Base-by-base conservation (phyloP, 176 grass and related monocot species). In the Oryza glumipatula region DNA sequence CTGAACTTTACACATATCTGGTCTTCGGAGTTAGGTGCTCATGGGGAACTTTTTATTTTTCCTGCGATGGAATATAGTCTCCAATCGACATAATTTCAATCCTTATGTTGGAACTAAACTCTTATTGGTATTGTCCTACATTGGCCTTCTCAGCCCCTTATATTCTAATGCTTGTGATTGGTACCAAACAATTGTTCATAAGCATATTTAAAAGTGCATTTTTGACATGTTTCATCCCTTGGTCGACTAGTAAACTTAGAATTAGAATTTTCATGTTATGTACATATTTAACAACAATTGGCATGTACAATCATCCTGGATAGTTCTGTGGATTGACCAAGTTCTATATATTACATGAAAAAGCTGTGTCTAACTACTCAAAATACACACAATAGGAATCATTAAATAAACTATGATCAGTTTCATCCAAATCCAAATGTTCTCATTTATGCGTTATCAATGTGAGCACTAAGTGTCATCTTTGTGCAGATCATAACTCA, bases 401-500 rank as follows among this genome's bases (percentile, higher is more conserved):
- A 6, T 73, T 82, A 15, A 36, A 36, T 36, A 36, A 36, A 36
- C 35, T 15, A 30, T 52, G 10, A 10, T 11, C 46, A 49, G 76
- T 61, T 5, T 7, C n/a, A 24, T 61, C 26, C 35, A 36, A 36
- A 36, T 36, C 35, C 35, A 36, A 36, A 36, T 36, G 35, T 36
- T 36, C 35, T 36, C 35, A 36, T 36, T 36, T 36, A 36, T 36
- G 35, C 4, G 4, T 36, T 36, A 36, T 0, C 35, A 2, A 72
- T 61, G 38, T 88, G 17, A 88, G 47, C 80, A 66, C 46, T 80
- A 82, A 79, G 10, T 44, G 54, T 69, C 19, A 48, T 85, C 76
- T 73, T 44, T 89, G 70, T 82, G 10, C 84, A 99, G 93, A 94
- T 73, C 80, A 92, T 83, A 96, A 94, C 83, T 89, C 91, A 81